Base-by-base conservation (phyloP, 208 protist species). In the Porcisia deanei region DNA sequence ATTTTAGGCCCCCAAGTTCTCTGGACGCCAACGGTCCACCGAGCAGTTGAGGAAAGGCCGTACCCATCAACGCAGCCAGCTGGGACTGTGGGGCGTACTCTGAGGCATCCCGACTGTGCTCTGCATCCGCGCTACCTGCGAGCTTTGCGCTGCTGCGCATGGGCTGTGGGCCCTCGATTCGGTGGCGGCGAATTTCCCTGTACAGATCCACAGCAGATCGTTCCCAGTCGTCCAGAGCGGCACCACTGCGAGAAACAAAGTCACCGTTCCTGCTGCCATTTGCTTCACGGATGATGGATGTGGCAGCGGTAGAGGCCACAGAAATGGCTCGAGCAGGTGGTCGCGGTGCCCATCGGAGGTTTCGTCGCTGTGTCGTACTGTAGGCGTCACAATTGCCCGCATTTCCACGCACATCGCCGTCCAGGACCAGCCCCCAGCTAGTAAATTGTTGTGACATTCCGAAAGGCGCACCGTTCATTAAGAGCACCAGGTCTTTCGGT, bases 21-120 rank as follows among this genome's bases (percentile, higher is more conserved):
- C 25, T 20, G 55, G 47, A 16, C 14, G 47, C 22, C 39, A 71
- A 58, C 54, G 37, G 34, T 3, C 63, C 63, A 6, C 63, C 63
- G n/a, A 75, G 55, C 39, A 75, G 71, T 43, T 75, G 71, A 8
- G 71, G 58, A 53, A 75, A 75, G 5, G 71, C 71, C 12, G 71
- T 66, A n/a, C 6, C 57, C 45, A 75, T 45, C 55, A 75, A 25
- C 3, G 45, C 37, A 54, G 71, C 71, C 16, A 45, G 30, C 39
- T 37, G 39, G 14, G 71, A 49, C 49, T 18, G 66, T 20, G 30
- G 34, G 41, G 30, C 5, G 66, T 55, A 10, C 22, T 71, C 66
- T 22, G 47, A 43, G 63, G 41, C 5, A 34, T 67, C 41, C 30
- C 25, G 34, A 67, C 6, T 9, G 41, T 7, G 22, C 41, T 22